A percentile compares a stretch with the other conserved stretches of the same genome.
Evolutionary conservation across 306 rosid genomes (phyloP).

Genomic region (Comarum palustre): DNA sequence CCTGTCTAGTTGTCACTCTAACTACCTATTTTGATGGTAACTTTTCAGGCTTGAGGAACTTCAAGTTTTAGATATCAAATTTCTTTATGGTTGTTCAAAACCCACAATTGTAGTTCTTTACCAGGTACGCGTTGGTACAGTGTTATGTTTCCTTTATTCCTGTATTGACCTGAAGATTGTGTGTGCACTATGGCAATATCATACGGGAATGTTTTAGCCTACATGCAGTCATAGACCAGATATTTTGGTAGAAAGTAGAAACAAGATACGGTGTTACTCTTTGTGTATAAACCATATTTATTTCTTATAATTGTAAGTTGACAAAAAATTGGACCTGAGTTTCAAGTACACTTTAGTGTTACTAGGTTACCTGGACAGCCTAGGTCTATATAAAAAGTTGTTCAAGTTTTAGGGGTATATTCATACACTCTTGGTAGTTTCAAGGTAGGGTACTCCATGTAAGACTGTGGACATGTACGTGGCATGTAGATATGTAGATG

Average conservation of each 20-base stretch:
- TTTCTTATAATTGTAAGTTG: background rate
- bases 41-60: slow-evolving; percentile 97
- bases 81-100: slow-evolving; percentile 90
- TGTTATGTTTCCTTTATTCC: background rate
- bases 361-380: background rate
- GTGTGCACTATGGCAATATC: background rate
- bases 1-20: background rate
- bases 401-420: background rate
- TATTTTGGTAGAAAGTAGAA: background rate
- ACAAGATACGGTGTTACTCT: background rate
- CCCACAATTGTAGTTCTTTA: slow-evolving; percentile 98
- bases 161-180: background rate
- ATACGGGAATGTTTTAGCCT: background rate
- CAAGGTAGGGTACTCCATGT: background rate
- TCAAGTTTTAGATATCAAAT: slow-evolving; percentile 94
- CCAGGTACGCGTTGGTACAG: slow-evolving; percentile 45
- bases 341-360: background rate
- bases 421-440: background rate
- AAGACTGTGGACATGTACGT: background rate
- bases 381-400: background rate
- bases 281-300: background rate
- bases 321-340: background rate
- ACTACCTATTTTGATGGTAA: slow-evolving; percentile 12
- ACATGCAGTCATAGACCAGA: background rate
- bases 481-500: background rate